Evolutionary conservation across 1,284 basidiomycete species (phyloP).

Genomic region (Termitomyces sp.): DNA sequence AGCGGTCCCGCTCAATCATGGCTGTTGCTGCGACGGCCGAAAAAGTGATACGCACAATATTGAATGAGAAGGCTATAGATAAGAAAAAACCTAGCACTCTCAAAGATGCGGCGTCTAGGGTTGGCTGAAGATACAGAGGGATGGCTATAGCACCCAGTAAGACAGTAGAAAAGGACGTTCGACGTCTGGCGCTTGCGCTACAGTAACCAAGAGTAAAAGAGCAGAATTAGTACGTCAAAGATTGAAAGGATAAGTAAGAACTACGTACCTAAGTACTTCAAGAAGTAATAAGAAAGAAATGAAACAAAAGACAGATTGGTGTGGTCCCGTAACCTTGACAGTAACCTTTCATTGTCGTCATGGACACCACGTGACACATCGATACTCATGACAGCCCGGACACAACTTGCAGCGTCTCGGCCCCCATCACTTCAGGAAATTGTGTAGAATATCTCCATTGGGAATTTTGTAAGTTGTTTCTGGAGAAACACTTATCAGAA

Average conservation of each 20-base stretch:
- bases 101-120: conserved; percentile 25
- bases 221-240: conserved; percentile 12
- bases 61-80: conserved; percentile 9
- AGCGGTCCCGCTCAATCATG: background rate
- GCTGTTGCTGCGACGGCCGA: background rate
- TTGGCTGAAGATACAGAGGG: conserved; percentile 24
- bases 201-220: conserved; percentile 26
- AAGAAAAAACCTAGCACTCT: conserved; percentile 23
- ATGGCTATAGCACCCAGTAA: conserved; percentile 26
- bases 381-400: background rate
- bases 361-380: conserved; percentile 14
- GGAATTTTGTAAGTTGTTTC: too few species aligned
- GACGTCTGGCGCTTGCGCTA: conserved; percentile 53
- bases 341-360: too few species aligned
- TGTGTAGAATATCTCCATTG: too few species aligned
- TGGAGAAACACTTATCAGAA: too few species aligned
- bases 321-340: background rate
- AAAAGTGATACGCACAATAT: conserved; percentile 16
- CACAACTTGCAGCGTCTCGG: too few species aligned
- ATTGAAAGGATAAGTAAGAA: conserved; percentile 22
- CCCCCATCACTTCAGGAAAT: too few species aligned
- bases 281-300: conserved; percentile 2
- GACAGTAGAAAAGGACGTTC: conserved; percentile 42
- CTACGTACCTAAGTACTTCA: conserved; percentile 19
- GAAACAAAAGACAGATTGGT: conserved; percentile 1